Conservation (phyloP, 1,284 basidiomycete species). For the Moniliophthora roreri region DNA sequence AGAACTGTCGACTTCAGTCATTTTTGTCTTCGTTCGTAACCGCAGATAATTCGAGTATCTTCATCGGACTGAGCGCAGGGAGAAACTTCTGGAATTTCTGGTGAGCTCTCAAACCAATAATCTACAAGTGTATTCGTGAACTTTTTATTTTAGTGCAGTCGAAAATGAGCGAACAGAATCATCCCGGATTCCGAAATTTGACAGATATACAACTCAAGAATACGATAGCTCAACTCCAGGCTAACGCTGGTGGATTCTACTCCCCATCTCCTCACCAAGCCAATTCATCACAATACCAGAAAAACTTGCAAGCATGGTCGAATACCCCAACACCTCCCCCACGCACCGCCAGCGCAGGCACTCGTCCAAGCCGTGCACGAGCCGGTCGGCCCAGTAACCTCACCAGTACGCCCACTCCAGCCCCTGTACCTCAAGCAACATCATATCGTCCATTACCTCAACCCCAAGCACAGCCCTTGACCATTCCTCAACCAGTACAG, state of each 20-base stretch:
- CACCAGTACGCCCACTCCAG: slow-evolving; percentile 34
- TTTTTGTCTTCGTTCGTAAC: no score
- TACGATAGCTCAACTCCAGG: background rate
- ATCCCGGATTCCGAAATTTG: background rate
- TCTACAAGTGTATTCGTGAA: background rate
- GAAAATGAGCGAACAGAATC: slow-evolving; percentile 1
- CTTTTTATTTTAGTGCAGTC: background rate
- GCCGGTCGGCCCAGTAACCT: slow-evolving; percentile 13
- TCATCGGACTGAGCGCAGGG: no score
- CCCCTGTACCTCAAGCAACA: slow-evolving; percentile 28
- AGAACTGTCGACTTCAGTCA: background rate
- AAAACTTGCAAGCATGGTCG: slow-evolving; percentile 5
- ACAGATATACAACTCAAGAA: slow-evolving; percentile 1
- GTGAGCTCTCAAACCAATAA: background rate
- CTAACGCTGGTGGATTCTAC: background rate
- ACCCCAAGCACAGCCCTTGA: slow-evolving; percentile 12
- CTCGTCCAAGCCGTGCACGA: background rate
- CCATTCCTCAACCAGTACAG: slow-evolving; percentile 25
- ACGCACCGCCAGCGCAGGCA: background rate
- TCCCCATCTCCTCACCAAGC: slow-evolving; percentile 1
- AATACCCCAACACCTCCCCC: slow-evolving; percentile 1
- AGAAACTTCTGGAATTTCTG: background rate
- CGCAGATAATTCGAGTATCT: no score
- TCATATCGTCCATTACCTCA: slow-evolving; percentile 22
- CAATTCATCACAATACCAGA: background rate